Base-by-base conservation (phyloP, 2,329 filamentous ascomycete genomes). In the Blastomyces parvus region DNA sequence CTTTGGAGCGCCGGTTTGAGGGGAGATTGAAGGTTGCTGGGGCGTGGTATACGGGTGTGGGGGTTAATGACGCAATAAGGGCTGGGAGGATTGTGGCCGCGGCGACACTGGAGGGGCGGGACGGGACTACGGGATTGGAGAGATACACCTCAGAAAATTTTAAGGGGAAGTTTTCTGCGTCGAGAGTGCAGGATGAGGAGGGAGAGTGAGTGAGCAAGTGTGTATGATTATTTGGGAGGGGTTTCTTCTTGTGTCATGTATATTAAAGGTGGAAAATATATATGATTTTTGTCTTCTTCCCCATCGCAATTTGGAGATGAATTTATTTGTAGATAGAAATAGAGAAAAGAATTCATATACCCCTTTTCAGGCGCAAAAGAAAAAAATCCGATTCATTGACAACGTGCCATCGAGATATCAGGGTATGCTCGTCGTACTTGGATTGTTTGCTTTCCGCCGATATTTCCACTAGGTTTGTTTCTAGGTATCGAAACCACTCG, bases 21-120 rank as follows among this genome's bases (percentile, higher is more conserved):
- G 86, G 87, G 17, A 79, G 82, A 14, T 77, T 96, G 36, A 82
- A 85, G 64, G 86, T 94, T 22, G 81, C 80, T 0, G 83, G 83
- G 2, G 79, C 77, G 62, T 83, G 80, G 71, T 84, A 83, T 68
- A 74, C 71, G 44, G 78, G 78, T 1, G 75, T 81, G 13, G 80
- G 82, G 8, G 70, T 84, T 55, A 81, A 80, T 67, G 82, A 84
- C 68, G 84, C 82, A 70, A 76, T 88, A 46, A 78, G 80, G 27
- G 81, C 80, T 62, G 86, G 82, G 6, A 82, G 82, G 72, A 74
- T 84, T 65, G 76, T 84, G n/a, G 82, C 74, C 30, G 66, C 70
- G 40, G 44, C 22, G 56, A 48, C 70, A 66, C 61, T 68, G 1
- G 67, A 69, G 13, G 46, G 68, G 59, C 69, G 72, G 30, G 68